Evolutionary conservation across 1,284 basidiomycete genomes (phyloP), one percentile per base, ranked within the genome.

Genomic region (Meripilus lineatus): DNA sequence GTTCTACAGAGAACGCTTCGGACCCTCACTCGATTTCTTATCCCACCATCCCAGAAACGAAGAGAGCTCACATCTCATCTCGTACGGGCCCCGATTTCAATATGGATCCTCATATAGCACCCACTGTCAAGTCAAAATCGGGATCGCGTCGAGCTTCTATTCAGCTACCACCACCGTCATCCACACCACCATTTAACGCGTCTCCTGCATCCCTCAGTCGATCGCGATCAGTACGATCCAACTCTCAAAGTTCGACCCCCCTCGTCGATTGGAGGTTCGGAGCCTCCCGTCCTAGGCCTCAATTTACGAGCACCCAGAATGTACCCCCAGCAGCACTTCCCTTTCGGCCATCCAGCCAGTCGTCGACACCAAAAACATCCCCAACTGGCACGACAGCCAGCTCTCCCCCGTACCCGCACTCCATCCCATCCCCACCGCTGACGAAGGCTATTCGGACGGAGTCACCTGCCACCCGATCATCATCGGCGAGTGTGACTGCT

Each of bases 101-200:
- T 58, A 50, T 30, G 23, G 49, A 42, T 36, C 47, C 34, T 34
- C 26, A n/a, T 24, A 47, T 37, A 47, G 53, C 38, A 47, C 38
- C 32, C 51, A 23, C 42, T 35, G 42, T 40, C 42, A 45, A 33
- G 13, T 15, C 47, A 26, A 40, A 41, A 5, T 24, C 37, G 13
- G 11, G 17, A 38, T 42, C 49, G 34, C 26, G 49, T n/a, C 46
- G 46, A 11, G 46, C 30, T 18, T 53, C 59, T 35, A 51, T 58
- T 33, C 61, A 61, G 44, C 55, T 61, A 22, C 61, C 61, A 20
- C 61, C 61, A 33, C 61, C 61, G 26, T 59, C 61, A 20, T 53
- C 56, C 35, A 61, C 61, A 10, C 61, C 61, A 10, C 50, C 50
- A n/a, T n/a, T 30, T 44, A 30, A n/a, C 38, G 10, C 45, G 38